Evolutionary conservation across 2,329 filamentous ascomycete genomes (phyloP).

Genomic region (Aureobasidium zeae): DNA sequence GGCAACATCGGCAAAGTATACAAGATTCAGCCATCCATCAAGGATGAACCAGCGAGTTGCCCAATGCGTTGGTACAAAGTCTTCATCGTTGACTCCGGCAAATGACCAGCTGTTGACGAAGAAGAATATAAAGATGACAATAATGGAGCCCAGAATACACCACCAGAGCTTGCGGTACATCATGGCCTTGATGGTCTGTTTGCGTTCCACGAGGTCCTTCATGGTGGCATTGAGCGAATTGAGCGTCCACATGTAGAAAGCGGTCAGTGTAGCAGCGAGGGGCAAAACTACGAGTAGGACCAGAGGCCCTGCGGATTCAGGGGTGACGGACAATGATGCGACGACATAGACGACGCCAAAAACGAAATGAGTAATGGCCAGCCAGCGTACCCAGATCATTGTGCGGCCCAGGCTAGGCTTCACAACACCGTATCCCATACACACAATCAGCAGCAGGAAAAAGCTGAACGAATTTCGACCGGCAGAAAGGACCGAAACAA

Average conservation of each 20-base stretch:
- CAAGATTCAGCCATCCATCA: constrained; percentile 93
- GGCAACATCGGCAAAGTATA: constrained; percentile 87
- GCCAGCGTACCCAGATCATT: constrained; percentile 86
- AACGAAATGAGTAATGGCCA: constrained; percentile 86
- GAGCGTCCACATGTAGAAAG: constrained; percentile 97
- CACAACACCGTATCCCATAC: constrained; percentile 98
- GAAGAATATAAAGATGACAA: constrained; percentile 97
- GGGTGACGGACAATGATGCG: constrained; percentile 78
- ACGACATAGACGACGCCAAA: constrained; percentile 92
- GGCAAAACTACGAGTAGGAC: constrained; percentile 90
- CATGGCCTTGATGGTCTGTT: constrained; percentile 81
- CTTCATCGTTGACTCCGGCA: constrained; percentile 70
- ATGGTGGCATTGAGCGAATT: constrained; percentile 92
- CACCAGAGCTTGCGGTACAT: constrained; percentile 99
- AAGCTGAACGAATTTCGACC: constrained; percentile 96
- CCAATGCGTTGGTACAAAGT: constrained; percentile 95
- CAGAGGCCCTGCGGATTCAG: constrained; percentile 79
- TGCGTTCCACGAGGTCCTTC: constrained; percentile 89
- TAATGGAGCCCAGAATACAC: constrained; percentile 84
- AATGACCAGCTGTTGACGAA: constrained; percentile 97
- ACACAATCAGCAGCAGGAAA: constrained; percentile 94
- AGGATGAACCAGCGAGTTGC: constrained; percentile 95
- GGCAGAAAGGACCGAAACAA: constrained; percentile 89
- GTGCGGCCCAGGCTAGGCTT: constrained; percentile 84
- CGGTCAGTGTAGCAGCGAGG: constrained; percentile 81